Evolutionary conservation across 768 basidiomycete genomes (phyloP).

Genomic region (Pleurotus pulmonarius): DNA sequence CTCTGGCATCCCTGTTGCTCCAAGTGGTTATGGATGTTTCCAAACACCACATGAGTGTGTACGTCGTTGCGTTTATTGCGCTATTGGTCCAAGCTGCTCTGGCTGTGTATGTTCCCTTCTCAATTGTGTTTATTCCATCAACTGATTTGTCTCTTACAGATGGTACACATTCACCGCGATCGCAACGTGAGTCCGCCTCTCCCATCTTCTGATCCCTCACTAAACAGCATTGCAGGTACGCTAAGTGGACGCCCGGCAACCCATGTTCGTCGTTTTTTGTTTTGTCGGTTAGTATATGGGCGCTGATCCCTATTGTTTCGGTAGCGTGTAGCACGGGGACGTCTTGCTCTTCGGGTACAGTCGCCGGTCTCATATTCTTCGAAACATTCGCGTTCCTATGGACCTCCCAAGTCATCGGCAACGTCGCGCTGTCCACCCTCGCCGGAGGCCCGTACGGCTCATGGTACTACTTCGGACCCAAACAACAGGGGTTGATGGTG

Average conservation of each 20-base stretch:
- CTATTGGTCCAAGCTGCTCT: conserved; percentile 69
- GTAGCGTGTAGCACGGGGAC: conserved; percentile 46
- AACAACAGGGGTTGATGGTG: conserved; percentile 61
- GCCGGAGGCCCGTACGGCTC: conserved; percentile 76
- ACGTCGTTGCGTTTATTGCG: conserved; percentile 68
- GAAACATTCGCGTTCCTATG: conserved; percentile 82
- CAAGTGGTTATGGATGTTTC: conserved; percentile 84
- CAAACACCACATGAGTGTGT: conserved; percentile 80
- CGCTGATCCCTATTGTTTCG: conserved; percentile 7
- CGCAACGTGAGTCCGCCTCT: conserved; percentile 47
- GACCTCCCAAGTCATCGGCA: conserved; percentile 80
- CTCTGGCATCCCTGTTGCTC: conserved; percentile 71
- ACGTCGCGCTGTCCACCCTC: conserved; percentile 74
- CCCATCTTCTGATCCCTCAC: not conserved
- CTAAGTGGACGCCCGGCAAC: conserved; percentile 76
- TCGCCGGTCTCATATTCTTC: conserved; percentile 76
- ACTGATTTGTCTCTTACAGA: conserved; percentile 24
- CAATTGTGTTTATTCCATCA: not conserved
- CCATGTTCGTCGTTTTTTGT: conserved; percentile 41
- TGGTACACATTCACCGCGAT: conserved; percentile 79
- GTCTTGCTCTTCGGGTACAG: conserved; percentile 68
- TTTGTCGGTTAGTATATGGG: not conserved
- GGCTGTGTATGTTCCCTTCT: conserved; percentile 48
- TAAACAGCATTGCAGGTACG: conserved; percentile 29
- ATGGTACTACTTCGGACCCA: conserved; percentile 86